A percentile compares a stretch with the other conserved stretches of the same genome.
Conservation (phyloP, 257 asterid species). For the Prunella vulgaris region DNA sequence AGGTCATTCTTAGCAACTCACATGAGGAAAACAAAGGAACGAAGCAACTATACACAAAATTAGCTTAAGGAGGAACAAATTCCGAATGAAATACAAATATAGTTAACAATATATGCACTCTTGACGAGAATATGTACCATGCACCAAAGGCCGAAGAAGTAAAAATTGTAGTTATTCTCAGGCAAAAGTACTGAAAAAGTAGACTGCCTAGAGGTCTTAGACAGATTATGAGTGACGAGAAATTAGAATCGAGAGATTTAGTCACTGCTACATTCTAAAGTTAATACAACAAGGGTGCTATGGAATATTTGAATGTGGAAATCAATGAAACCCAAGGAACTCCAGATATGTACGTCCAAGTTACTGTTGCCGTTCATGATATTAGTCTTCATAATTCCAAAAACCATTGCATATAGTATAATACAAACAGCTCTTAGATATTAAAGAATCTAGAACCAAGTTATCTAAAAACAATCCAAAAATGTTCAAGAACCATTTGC, state of each 20-base stretch:
- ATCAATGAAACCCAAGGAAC: neutral
- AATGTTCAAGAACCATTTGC: neutral
- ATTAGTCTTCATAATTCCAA: neutral
- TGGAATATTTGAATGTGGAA: neutral
- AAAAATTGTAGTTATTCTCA: neutral
- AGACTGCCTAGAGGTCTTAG: neutral
- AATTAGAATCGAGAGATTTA: neutral
- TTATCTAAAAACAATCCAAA: neutral
- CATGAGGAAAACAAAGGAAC: slow-evolving; percentile 1
- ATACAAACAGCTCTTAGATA: neutral
- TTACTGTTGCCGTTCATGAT: neutral
- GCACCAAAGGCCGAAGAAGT: neutral
- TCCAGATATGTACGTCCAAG: slow-evolving; percentile 12
- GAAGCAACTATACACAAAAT: slow-evolving; percentile 4
- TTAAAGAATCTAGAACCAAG: neutral
- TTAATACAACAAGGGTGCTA: neutral
- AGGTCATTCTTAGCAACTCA: slow-evolving; percentile 16
- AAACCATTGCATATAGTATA: neutral
- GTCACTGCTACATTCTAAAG: neutral
- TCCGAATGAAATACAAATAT: neutral
- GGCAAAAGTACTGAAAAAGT: neutral
- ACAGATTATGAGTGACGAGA: neutral
- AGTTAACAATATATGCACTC: neutral
- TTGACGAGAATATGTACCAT: neutral
- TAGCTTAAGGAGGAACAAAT: neutral